Base-by-base conservation (phyloP, 2,329 filamentous ascomycete genomes). In the Ophiostoma fasciatum region DNA sequence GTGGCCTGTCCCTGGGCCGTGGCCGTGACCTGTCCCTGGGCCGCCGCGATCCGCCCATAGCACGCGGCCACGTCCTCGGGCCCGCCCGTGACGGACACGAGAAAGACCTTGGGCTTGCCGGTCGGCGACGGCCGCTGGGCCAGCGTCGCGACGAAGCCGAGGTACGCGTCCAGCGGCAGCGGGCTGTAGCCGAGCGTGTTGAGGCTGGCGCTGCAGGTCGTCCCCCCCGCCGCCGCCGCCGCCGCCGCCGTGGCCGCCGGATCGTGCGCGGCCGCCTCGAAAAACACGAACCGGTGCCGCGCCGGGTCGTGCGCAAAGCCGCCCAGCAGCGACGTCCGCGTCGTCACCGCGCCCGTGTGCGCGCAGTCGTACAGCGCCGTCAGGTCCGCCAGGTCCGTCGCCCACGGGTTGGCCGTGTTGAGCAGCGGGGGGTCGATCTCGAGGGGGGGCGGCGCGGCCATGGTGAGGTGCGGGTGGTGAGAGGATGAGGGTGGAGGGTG, bases 171-270 rank as follows among this genome's bases (percentile, higher is more conserved):
- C 0, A 87, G 61, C 0, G 66, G 56, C 13, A 73, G 54, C 0
- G 80, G 81, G 42, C 74, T 81, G 54, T 87, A 88, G 5, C 81
- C 82, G 3, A 84, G 60, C 0, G 71, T 82, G 50, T 88, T 87
- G 35, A 85, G 51, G 36, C 64, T 71, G 3, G 62, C 64, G 27
- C 48, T 57, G n/a, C n/a, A n/a, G n/a, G n/a, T n/a, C n/a, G n/a
- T n/a, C n/a, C n/a, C n/a, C 32, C 51, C 49, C 4, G 47, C 29
- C 28, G 19, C 42, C 37, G 13, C 31, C 26, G 28, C 33, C 21
- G 22, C 32, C 32, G 39, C 11, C 41, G 29, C 38, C 10, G 20
- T 18, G 6, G 7, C 37, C n/a, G 42, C 42, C 15, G 45, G 37
- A 13, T 52, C 41, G 18, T 55, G 51, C 8, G 45, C 29, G 32